Conservation (phyloP, 1,139 yeast species). For the Kodamaea plutei region DNA sequence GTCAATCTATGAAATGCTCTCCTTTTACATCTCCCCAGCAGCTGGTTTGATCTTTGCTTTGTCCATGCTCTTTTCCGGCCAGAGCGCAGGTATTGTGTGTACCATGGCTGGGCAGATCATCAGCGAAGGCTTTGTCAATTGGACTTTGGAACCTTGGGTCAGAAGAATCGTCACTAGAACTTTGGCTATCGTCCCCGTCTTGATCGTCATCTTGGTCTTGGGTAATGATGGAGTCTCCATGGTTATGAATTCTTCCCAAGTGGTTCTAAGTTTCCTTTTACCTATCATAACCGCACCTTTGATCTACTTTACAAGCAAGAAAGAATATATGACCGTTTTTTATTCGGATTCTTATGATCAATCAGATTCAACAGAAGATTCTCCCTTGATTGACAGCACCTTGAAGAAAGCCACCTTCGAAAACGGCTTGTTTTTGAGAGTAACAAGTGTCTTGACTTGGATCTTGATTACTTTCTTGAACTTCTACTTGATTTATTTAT, state of each 20-base stretch:
- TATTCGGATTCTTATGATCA: conserved; percentile 16
- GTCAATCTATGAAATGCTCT: conserved; percentile 59
- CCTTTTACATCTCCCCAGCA: conserved; percentile 56
- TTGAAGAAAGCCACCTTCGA: conserved; percentile 43
- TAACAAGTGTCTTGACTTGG: conserved; percentile 64
- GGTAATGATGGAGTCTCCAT: conserved; percentile 62
- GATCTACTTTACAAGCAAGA: conserved; percentile 66
- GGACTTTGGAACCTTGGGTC: conserved; percentile 75
- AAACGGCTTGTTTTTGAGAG: conserved; percentile 55
- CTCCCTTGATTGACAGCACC: conserved; percentile 10
- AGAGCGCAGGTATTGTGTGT: conserved; percentile 81
- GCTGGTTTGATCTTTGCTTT: conserved; percentile 77
- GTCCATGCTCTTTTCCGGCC: conserved; percentile 72
- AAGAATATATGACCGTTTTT: conserved; percentile 55
- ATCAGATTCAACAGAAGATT: conserved; percentile 7
- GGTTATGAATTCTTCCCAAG: conserved; percentile 74
- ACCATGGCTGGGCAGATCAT: conserved; percentile 87
- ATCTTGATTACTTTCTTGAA: conserved; percentile 66
- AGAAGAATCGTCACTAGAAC: conserved; percentile 68
- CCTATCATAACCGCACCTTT: conserved; percentile 78
- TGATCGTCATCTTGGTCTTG: conserved; percentile 54
- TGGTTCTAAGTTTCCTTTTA: conserved; percentile 63
- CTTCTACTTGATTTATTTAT: conserved; percentile 64
- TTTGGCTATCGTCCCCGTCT: conserved; percentile 70
- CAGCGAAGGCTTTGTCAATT: conserved; percentile 74